phyloP scores from a whole-genome alignment of 495 filamentous ascomycete genomes.

The Aspergillus bertholletiae region DNA sequence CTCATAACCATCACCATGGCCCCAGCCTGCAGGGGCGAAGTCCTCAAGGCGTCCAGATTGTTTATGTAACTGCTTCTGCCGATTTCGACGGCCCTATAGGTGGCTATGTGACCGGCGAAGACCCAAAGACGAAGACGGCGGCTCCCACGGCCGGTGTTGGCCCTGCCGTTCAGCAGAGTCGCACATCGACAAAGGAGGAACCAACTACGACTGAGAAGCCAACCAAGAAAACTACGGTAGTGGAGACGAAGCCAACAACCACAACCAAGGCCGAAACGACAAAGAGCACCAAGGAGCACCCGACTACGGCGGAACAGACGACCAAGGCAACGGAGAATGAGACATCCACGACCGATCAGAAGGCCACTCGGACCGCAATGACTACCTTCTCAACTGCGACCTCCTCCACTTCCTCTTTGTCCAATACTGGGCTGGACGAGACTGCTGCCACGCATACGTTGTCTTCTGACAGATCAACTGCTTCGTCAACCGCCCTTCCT shows the following conservation, averaged over 20 bases:
- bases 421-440: constrained; percentile 12
- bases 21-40: constrained; percentile 24
- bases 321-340: not conserved
- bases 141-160: constrained; percentile 17
- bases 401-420: constrained; percentile 24
- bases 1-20: constrained; percentile 21
- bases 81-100: constrained; percentile 55
- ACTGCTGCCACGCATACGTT: constrained; percentile 12
- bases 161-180: constrained; percentile 18
- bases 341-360: constrained; percentile 1
- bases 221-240: constrained; percentile 2
- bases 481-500: constrained; percentile 18
- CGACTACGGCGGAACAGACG: constrained; percentile 8
- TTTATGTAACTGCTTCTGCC: constrained; percentile 52
- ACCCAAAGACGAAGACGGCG: constrained; percentile 14
- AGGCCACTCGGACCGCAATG: constrained; percentile 11
- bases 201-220: constrained; percentile 3
- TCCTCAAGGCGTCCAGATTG: constrained; percentile 26
- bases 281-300: constrained; percentile 11
- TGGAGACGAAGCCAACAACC: constrained; percentile 5
- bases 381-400: constrained; percentile 23
- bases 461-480: constrained; percentile 12
- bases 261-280: constrained; percentile 21
- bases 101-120: constrained; percentile 47
- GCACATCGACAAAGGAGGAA: constrained; percentile 14